Evolutionary conservation across 2,329 filamentous ascomycete species (phyloP), one percentile per base, ranked within the genome.

Genomic region (Claviceps citrina): DNA sequence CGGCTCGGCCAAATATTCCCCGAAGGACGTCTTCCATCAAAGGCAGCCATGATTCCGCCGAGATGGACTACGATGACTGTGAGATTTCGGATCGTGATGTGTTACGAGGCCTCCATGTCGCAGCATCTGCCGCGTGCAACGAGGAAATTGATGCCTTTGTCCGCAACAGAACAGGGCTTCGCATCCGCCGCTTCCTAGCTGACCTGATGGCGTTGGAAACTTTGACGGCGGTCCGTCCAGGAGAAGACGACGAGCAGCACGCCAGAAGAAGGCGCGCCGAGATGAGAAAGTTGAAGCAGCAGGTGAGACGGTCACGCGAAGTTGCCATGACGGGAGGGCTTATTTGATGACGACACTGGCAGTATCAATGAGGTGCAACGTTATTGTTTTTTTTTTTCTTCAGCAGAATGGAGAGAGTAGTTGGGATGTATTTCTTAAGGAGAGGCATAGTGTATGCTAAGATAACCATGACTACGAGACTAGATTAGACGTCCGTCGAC

Each of bases 91-190:
- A 75, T 48, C 60, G 62, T 34, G 68, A 73, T 48, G 65, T 76
- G 3, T 61, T 76, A 36, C 61, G 64, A 38, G 73, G 72, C 0
- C 55, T 77, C 9, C 67, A 70, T 43, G 64, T 76, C 30, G 71
- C 70, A 5, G 64, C 69, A 24, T 67, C 67, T 5, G 73, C 72
- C 9, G 71, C 71, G 4, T 73, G 70, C 37, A 66, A 76, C 41
- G 64, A 70, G 41, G 56, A 64, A 27, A 62, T 74, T 2, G 70
- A 76, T 49, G 61, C 61, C 0, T 66, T 66, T 51, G 67, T 77
- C 40, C 58, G 63, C 22, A 56, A 65, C 18, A 63, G 64, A 44
- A 74, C 70, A 0, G 73, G 73, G 0, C 49, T 72, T 19, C 58
- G 67, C 12, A 63, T 76, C 34, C 63, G 73, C 26, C 64, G 64